These are phyloP conservation scores for Arthroderma sp. DNA, from an alignment of 2,329 filamentous ascomycete genomes.

Conservation along the genomic window DNA sequence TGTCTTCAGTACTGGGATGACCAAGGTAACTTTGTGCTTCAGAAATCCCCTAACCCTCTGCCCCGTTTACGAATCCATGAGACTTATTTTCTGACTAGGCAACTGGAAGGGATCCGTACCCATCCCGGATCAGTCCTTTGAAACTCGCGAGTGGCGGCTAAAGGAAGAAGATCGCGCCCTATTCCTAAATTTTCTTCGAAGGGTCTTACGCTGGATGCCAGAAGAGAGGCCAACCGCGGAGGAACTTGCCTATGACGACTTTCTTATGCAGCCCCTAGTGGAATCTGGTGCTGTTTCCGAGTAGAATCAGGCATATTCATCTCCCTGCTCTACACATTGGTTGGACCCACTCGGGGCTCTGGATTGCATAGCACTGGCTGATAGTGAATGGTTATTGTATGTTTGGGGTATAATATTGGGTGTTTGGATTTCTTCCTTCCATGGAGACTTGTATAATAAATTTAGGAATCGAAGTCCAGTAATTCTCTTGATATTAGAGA, in stretches of 20 bases:
- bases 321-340: too few relatives aligned
- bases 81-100: slow-evolving; percentile 5
- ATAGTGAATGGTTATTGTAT: too few relatives aligned
- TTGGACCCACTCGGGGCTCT: too few relatives aligned
- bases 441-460: too few relatives aligned
- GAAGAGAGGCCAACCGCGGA: slow-evolving; percentile 22
- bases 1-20: slow-evolving; percentile 10
- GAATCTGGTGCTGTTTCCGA: not conserved
- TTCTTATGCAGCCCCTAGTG: not conserved
- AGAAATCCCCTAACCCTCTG: not conserved
- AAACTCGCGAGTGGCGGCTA: not conserved
- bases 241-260: slow-evolving; percentile 16
- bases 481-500: too few relatives aligned
- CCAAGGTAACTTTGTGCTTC: not conserved
- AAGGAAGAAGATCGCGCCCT: slow-evolving; percentile 20
- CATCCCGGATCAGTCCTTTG: slow-evolving; percentile 7
- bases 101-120: slow-evolving; percentile 8
- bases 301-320: too few relatives aligned
- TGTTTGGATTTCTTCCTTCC: too few relatives aligned
- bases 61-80: too few relatives aligned
- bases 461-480: too few relatives aligned
- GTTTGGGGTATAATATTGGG: too few relatives aligned
- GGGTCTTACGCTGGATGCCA: slow-evolving; percentile 26
- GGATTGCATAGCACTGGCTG: too few relatives aligned
- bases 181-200: slow-evolving; percentile 19